Base-by-base conservation (phyloP, 441 rosid genomes). In the Eruca vesicaria region DNA sequence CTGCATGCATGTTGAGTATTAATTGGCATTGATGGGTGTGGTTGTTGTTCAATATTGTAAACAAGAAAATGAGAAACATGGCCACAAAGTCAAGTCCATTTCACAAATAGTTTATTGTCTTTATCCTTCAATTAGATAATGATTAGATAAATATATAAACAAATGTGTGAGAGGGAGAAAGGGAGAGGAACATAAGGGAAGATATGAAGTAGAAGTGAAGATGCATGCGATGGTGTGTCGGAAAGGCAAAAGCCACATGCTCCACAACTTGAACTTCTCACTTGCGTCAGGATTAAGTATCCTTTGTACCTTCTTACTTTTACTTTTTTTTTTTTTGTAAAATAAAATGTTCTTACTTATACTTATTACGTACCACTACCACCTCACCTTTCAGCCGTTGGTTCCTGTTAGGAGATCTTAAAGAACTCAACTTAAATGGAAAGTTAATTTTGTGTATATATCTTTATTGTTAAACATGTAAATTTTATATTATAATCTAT, bases 211-310 rank as follows among this genome's bases (percentile, higher is more conserved):
- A 72, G 81, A 78, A 78, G 81, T 78, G 74, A 78, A 78, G 81
- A 72, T 78, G 81, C 77, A 78, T 61, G 78, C 77, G 78, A 72
- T 72, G 77, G 69, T 78, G 81, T 78, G 81, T 78, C 70, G 77
- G 78, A 72, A 78, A 78, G 81, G 70, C 65, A 67, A 72, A 77
- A 21, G 56, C 56, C 80, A 78, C 77, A 78, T 78, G 77, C 78
- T 67, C 69, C 72, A 63, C 75, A 63, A 70, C 71, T 76, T 58
- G 66, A 63, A 31, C 50, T 76, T 53, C 53, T 75, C 66, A 58
- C 68, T 78, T 78, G 69, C 64, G 73, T 72, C 64, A n/a, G 2
- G 48, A n/a, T 29, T 45, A 66, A 78, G 38, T 78, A 72, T 78
- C 70, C 65, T 62, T 65, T 78, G 74, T 53, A 41, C 60, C 8